A percentile compares a stretch with the other conserved stretches of the same genome.
Evolutionary conservation across 106 monocot genomes (phyloP).

Genomic region (Acorus gramineus): DNA sequence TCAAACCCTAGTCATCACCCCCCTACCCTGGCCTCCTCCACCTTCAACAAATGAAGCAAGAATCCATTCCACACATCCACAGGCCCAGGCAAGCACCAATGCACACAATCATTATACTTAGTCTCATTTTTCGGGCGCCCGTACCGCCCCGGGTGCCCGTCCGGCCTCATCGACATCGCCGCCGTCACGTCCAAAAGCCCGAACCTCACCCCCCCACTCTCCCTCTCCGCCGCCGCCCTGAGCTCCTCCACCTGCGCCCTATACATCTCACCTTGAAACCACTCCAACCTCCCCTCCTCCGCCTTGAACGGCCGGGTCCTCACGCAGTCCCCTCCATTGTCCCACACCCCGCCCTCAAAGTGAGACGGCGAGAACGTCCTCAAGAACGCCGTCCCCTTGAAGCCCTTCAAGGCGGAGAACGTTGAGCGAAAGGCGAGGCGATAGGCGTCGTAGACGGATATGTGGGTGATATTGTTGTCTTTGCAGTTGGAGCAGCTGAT

Average conservation of each 20-base stretch:
- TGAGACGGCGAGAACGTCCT: background rate
- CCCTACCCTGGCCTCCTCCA: no score
- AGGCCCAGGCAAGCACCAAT: slow-evolving; percentile 9
- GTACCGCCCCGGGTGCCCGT: slow-evolving; percentile 2
- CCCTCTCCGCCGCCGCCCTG: background rate
- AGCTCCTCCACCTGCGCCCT: background rate
- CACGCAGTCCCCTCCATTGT: slow-evolving; percentile 3
- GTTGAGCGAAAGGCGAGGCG: background rate
- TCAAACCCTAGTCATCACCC: no score
- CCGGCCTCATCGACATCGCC: slow-evolving; percentile 1
- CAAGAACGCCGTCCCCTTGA: background rate
- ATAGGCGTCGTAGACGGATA: background rate
- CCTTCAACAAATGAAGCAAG: background rate
- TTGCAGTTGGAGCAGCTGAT: background rate
- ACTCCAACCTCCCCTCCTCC: background rate
- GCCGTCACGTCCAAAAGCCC: slow-evolving; percentile 1
- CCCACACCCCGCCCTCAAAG: background rate
- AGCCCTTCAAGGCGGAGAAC: background rate
- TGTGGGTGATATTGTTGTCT: background rate
- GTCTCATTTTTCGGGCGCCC: background rate
- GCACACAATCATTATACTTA: background rate
- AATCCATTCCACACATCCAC: slow-evolving; percentile 2
- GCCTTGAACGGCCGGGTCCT: background rate
- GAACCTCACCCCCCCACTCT: background rate
- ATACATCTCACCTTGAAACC: background rate